Conservation (phyloP, 2,329 filamentous ascomycete genomes). For the Calonectria pauciramosa region DNA sequence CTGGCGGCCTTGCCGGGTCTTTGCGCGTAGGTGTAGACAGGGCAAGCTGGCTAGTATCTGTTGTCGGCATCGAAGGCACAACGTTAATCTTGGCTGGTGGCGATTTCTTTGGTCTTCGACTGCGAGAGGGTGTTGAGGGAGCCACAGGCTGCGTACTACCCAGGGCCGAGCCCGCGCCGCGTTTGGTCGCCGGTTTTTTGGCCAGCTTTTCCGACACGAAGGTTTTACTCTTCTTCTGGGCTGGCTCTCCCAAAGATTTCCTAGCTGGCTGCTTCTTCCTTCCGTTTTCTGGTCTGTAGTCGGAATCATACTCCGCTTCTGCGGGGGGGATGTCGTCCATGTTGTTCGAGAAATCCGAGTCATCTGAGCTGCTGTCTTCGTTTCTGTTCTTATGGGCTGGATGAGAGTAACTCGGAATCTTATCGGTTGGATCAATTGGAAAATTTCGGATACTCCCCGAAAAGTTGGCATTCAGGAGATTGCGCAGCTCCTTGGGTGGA, state of each 20-base stretch:
- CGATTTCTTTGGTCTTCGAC: not conserved
- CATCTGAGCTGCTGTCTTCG: not conserved
- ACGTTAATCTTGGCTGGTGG: not conserved
- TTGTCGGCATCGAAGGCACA: not conserved
- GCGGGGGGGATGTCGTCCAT: constrained; percentile 3
- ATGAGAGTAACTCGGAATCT: not conserved
- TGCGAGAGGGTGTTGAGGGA: not conserved
- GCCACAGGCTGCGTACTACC: not conserved
- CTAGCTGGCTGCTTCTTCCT: constrained; percentile 20
- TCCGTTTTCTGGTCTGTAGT: constrained; percentile 30
- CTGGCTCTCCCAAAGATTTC: not conserved
- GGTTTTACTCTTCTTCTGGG: constrained; percentile 24
- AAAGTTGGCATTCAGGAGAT: constrained; percentile 23
- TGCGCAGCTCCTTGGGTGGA: constrained; percentile 13
- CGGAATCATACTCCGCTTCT: constrained; percentile 35
- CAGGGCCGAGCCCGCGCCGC: not conserved
- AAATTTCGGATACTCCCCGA: constrained; percentile 2
- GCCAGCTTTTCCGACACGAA: not conserved
- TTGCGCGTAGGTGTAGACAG: not conserved
- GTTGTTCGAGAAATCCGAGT: not conserved
- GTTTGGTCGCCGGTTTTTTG: not conserved
- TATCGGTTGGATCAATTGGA: not conserved
- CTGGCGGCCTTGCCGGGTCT: not conserved
- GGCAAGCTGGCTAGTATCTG: not conserved
- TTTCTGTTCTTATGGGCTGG: not conserved